Conservation (phyloP, 2,329 filamentous ascomycete genomes). For the Pleochaeta shiraiana region DNA sequence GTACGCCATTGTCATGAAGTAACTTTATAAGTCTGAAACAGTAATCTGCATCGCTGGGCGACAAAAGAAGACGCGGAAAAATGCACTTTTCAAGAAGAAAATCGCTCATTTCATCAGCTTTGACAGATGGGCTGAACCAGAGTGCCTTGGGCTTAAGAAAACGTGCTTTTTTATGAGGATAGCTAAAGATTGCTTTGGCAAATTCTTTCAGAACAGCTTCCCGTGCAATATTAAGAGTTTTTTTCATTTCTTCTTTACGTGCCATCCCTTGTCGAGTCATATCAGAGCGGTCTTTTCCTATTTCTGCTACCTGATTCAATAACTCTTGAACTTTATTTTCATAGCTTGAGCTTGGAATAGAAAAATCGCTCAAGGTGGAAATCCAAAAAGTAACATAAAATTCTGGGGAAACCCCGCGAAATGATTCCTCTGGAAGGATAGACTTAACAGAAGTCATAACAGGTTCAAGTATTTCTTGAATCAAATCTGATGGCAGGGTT, state of each 20-base stretch:
- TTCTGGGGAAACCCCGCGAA: constrained; percentile 48
- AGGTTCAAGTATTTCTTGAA: constrained; percentile 50
- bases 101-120: constrained; percentile 46
- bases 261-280: constrained; percentile 41
- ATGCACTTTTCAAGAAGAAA: constrained; percentile 76
- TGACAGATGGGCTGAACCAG: constrained; percentile 52
- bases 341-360: constrained; percentile 57
- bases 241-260: constrained; percentile 48
- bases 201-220: constrained; percentile 53
- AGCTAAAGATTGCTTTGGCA: constrained; percentile 43
- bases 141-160: constrained; percentile 52
- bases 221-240: constrained; percentile 43
- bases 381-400: constrained; percentile 92
- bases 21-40: constrained; percentile 71
- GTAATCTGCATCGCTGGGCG: constrained; percentile 73
- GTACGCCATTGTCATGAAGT: constrained; percentile 63
- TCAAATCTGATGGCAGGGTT: constrained; percentile 19
- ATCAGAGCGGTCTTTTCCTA: constrained; percentile 52
- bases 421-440: constrained; percentile 38
- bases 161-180: constrained; percentile 43
- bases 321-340: constrained; percentile 49
- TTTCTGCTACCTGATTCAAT: constrained; percentile 40
- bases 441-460: constrained; percentile 47
- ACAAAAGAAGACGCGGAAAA: constrained; percentile 67
- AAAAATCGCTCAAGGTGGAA: constrained; percentile 60